Conservation (phyloP, 2,329 filamentous ascomycete species). For the Colletotrichum sp. region DNA sequence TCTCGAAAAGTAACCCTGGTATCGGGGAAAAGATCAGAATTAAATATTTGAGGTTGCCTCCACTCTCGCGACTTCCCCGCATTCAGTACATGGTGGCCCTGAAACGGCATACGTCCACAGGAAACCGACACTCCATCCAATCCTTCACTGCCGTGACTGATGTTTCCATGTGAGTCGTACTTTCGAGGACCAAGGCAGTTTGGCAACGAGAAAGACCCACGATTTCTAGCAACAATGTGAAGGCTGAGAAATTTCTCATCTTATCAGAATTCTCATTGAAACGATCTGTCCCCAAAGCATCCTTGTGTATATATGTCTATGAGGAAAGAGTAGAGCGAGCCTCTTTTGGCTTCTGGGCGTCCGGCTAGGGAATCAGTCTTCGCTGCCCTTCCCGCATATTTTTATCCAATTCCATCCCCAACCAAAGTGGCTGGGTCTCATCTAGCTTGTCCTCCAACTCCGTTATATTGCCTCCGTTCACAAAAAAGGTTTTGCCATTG, state of each 20-base stretch:
- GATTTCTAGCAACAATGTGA: neutral
- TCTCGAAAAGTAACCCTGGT: neutral
- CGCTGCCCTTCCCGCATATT: neutral
- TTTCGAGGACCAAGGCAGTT: no score
- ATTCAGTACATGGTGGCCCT: neutral
- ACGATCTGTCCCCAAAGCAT: neutral
- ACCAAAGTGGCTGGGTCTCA: neutral
- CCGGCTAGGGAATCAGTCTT: neutral
- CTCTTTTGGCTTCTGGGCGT: neutral
- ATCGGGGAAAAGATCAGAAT: neutral
- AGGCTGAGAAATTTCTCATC: neutral
- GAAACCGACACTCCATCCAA: neutral
- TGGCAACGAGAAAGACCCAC: neutral
- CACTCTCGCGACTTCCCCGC: neutral
- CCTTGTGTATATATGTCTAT: neutral
- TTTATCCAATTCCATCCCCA: neutral
- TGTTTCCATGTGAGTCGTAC: neutral
- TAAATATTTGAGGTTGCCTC: neutral
- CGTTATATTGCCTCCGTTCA: neutral
- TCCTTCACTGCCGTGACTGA: neutral
- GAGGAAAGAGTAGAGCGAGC: neutral
- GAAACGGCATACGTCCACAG: neutral
- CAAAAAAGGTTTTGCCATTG: neutral
- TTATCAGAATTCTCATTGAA: neutral
- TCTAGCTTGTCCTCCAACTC: neutral